phyloP scores from a whole-genome alignment of 2,329 filamentous ascomycete species.

The Neofusicoccum sp. region DNA sequence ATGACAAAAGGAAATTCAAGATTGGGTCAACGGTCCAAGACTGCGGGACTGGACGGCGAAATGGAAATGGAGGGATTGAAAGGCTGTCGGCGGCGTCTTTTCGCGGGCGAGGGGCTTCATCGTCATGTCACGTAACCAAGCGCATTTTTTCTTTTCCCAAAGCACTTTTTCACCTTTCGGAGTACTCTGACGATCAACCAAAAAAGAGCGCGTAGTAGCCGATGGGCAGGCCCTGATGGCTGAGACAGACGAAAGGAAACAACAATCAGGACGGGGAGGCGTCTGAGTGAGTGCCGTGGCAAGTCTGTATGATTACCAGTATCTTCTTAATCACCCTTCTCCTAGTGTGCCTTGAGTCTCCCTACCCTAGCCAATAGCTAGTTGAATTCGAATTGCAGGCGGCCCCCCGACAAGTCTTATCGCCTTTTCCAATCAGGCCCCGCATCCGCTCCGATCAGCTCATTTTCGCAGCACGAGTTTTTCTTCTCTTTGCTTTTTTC shows the following conservation, averaged over 20 bases:
- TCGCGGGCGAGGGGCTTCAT: neutral
- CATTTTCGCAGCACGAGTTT: neutral
- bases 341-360: neutral
- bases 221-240: neutral
- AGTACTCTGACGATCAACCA: neutral
- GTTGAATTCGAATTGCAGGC: neutral
- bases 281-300: neutral
- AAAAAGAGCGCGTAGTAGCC: neutral
- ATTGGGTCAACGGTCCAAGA: neutral
- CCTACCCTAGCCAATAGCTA: neutral
- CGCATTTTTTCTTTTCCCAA: neutral
- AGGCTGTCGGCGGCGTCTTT: neutral
- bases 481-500: constrained; percentile 1
- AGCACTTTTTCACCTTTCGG: neutral
- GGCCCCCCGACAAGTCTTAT: neutral
- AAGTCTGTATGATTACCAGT: constrained; percentile 12
- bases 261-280: neutral
- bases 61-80: neutral
- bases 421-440: neutral
- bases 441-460: neutral
- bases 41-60: neutral
- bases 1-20: neutral
- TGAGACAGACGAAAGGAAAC: neutral
- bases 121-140: neutral
- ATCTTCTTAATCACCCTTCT: neutral